These are phyloP conservation scores for Hansfordia pulvinata DNA, from an alignment of 2,329 filamentous ascomycete genomes.

Conservation along the genomic window DNA sequence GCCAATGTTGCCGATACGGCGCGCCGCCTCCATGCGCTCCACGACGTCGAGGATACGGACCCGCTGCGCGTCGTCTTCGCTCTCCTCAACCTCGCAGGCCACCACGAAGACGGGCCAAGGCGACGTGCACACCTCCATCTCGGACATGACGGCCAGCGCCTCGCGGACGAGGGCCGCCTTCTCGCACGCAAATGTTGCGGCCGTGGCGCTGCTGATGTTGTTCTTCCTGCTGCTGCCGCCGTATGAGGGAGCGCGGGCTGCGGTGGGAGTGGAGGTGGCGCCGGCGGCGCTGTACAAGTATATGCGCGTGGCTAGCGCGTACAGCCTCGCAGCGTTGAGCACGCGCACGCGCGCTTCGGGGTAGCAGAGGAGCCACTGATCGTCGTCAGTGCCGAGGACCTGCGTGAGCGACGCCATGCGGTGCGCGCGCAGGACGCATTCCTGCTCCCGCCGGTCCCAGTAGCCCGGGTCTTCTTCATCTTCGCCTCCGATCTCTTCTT, in stretches of 20 bases:
- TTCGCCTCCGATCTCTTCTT: no score
- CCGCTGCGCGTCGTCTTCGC: slow-evolving; percentile 26
- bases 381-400: background rate
- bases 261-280: slow-evolving; percentile 4
- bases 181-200: no score
- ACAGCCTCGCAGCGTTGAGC: slow-evolving; percentile 33
- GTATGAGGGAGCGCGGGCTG: slow-evolving; percentile 10
- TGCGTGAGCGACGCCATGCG: background rate
- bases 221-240: no score
- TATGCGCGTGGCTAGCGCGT: slow-evolving; percentile 30
- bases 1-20: slow-evolving; percentile 29
- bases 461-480: no score
- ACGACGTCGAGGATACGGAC: slow-evolving; percentile 24
- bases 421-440: background rate
- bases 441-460: slow-evolving; percentile 3
- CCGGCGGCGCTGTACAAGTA: slow-evolving; percentile 20
- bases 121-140: slow-evolving; percentile 27
- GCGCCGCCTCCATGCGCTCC: slow-evolving; percentile 25
- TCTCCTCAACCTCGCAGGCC: slow-evolving; percentile 23
- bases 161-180: slow-evolving; percentile 16
- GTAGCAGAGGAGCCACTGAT: slow-evolving; percentile 1
- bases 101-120: slow-evolving; percentile 34
- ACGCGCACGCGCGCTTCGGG: slow-evolving; percentile 6
- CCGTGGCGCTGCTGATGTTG: no score
- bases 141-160: slow-evolving; percentile 20